Evolutionary conservation across 345 rosid species (phyloP).

Genomic region (Viola odorata): DNA sequence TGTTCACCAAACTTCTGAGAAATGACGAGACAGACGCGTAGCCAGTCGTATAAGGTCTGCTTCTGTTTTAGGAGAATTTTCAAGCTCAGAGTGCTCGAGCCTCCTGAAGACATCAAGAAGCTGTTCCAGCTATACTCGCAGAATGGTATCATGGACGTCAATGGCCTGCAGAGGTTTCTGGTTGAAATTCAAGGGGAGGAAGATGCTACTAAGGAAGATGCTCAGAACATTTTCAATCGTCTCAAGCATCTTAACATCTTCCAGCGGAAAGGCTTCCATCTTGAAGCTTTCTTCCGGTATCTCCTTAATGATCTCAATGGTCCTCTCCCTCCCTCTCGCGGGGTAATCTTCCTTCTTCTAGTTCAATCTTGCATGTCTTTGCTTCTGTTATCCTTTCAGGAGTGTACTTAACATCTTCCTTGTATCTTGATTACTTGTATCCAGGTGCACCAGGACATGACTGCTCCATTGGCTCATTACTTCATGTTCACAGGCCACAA

Average conservation of each 20-base stretch:
- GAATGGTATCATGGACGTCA: conserved; percentile 35
- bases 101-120: conserved; percentile 34
- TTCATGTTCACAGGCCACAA: conserved; percentile 82
- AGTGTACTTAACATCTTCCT: not conserved
- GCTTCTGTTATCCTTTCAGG: not conserved
- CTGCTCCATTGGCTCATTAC: conserved; percentile 67
- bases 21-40: conserved; percentile 6
- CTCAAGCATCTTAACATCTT: conserved; percentile 49
- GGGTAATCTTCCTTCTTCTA: conserved; percentile 20
- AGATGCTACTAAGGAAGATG: conserved; percentile 36
- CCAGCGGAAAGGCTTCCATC: conserved; percentile 40
- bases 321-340: conserved; percentile 18
- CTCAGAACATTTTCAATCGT: conserved; percentile 41
- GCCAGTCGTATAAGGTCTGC: conserved; percentile 37
- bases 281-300: conserved; percentile 50
- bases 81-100: conserved; percentile 29
- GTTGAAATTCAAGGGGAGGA: conserved; percentile 25
- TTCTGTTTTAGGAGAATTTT: conserved; percentile 50
- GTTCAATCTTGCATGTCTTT: not conserved
- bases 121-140: conserved; percentile 34
- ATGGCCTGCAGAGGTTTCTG: conserved; percentile 28
- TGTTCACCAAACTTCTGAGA: not conserved
- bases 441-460: conserved; percentile 72
- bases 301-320: conserved; percentile 45
- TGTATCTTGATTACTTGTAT: not conserved